Evolutionary conservation across 495 filamentous ascomycete genomes (phyloP), one percentile per base, ranked within the genome.

Genomic region (Trichoderma asperelloides): DNA sequence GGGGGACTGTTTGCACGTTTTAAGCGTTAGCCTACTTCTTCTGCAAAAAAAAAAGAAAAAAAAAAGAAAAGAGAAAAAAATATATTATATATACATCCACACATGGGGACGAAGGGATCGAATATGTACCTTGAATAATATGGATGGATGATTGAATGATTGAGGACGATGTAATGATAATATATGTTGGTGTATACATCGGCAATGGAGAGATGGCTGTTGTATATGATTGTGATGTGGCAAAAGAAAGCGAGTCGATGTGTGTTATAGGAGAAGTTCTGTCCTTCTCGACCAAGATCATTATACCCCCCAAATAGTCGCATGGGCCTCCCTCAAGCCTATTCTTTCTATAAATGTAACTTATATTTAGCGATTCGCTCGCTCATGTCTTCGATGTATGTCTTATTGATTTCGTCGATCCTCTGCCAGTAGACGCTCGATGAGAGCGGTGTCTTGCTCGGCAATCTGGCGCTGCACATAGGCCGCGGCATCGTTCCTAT

Each of bases 381-480:
- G 2, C 18, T 51, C 18, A n/a, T 21, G 16, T 25, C 47, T 21
- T 9, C 21, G 18, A 7, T n/a, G 8, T 3, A 8, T 27, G 15
- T 23, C 55, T 60, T 60, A 60, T 60, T 27, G 23, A 8, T 30
- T 18, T 28, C 55, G 55, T 16, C 55, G 21, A 13, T 60, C 55
- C 25, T 60, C 55, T 13, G 55, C 55, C 2, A 60, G 27, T 27
- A 60, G 27, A 30, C 55, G 55, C 16, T 60, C 55, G 13, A 60
- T 60, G 23, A 60, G 55, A 12, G 55, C 55, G 1, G 55, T 60
- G 21, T 60, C 55, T 30, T 60, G 55, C 55, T 60, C 23, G 18
- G 64, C 68, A 12, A 76, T 71, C 63, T 76, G 74, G 68, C 75
- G 68, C 57, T 70, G 51, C 7, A 76, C 76, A 43, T 65, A 13